A percentile compares a stretch with the other conserved stretches of the same genome.
These are phyloP conservation scores for Aspergillus carbonarius DNA, from an alignment of 2,329 filamentous ascomycete genomes.

Conservation along the genomic window DNA sequence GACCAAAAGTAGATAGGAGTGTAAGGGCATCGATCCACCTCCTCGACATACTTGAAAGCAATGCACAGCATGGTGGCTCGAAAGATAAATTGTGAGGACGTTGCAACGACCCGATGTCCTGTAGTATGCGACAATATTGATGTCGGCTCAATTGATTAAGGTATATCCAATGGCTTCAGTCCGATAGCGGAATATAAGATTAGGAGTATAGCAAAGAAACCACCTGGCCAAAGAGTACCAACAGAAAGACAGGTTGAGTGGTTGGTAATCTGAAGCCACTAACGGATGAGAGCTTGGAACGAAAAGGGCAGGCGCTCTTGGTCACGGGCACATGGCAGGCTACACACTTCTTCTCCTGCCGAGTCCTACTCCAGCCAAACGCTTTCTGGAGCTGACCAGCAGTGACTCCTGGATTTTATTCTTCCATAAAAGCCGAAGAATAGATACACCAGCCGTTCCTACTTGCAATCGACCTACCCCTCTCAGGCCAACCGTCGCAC, in stretches of 20 bases:
- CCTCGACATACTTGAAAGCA: background rate
- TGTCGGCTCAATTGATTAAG: background rate
- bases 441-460: background rate
- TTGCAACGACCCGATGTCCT: background rate
- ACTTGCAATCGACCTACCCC: background rate
- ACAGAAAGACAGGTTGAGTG: background rate
- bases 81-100: background rate
- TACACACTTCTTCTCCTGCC: background rate
- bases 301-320: conserved; percentile 4
- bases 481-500: background rate
- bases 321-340: background rate
- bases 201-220: background rate
- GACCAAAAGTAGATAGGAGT: background rate
- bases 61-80: background rate
- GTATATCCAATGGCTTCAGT: background rate
- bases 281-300: background rate
- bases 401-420: too few relatives aligned
- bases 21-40: background rate
- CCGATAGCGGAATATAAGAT: background rate
- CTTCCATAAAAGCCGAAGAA: too few relatives aligned
- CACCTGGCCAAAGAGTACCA: background rate
- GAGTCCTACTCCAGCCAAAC: too few relatives aligned
- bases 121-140: background rate
- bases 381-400: too few relatives aligned
- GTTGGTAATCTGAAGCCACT: background rate